Percentiles rank a stretch among this genome's conserved stretches.
Evolutionary conservation across 768 basidiomycete species (phyloP).

Genomic region (Sarcomyxa edulis): DNA sequence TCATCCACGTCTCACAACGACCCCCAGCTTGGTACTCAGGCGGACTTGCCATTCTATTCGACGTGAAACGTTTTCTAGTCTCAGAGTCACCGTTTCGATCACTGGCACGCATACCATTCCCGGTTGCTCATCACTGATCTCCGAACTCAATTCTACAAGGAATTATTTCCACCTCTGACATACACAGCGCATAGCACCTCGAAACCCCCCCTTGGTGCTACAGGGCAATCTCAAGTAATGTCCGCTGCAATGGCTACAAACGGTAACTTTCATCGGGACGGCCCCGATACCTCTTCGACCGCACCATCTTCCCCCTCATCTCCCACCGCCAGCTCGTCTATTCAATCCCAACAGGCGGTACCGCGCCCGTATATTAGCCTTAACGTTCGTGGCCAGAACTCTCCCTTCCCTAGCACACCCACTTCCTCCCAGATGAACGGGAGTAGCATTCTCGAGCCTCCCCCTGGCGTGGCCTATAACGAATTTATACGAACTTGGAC

Average conservation of each 20-base stretch:
- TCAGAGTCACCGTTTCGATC: too few species aligned
- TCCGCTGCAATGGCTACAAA: slow-evolving; percentile 29
- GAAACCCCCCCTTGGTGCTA: neutral
- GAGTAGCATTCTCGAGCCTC: slow-evolving; percentile 43
- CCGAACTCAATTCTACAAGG: too few species aligned
- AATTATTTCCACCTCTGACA: too few species aligned
- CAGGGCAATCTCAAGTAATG: too few species aligned
- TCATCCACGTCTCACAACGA: too few species aligned
- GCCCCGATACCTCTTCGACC: too few species aligned
- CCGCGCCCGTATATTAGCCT: slow-evolving; percentile 38
- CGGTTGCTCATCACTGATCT: too few species aligned
- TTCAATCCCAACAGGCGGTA: slow-evolving; percentile 25
- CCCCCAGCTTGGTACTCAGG: too few species aligned
- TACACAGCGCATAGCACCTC: too few species aligned
- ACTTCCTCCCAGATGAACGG: slow-evolving; percentile 21
- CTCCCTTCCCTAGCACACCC: slow-evolving; percentile 35
- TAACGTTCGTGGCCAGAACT: slow-evolving; percentile 33
- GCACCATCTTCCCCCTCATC: slow-evolving; percentile 41
- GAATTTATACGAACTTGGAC: slow-evolving; percentile 71
- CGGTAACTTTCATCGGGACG: slow-evolving; percentile 20
- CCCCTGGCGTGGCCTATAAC: slow-evolving; percentile 49
- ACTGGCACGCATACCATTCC: too few species aligned
- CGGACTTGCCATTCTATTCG: too few species aligned
- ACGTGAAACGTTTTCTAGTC: too few species aligned
- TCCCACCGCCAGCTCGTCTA: slow-evolving; percentile 32